Percentiles rank a stretch among this genome's conserved stretches.
phyloP scores from a whole-genome alignment of 345 rosid species.

The Lepidium africanum region DNA sequence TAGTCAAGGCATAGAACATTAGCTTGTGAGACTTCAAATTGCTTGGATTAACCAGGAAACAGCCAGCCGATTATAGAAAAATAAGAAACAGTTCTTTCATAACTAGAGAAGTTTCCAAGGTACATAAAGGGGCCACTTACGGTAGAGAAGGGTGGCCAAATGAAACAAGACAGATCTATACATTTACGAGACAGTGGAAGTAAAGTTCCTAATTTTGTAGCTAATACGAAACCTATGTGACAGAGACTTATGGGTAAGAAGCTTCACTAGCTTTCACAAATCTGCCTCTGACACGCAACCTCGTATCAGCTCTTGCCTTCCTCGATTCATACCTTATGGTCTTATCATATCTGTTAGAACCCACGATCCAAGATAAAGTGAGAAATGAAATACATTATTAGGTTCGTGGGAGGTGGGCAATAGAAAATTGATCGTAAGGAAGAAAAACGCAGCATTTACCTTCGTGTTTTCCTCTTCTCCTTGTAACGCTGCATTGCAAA shows the following conservation, averaged over 20 bases:
- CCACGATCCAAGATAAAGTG: not conserved
- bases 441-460: slow-evolving; percentile 31
- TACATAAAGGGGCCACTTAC: not conserved
- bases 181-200: not conserved
- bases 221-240: not conserved
- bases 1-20: not conserved
- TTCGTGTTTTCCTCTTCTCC: slow-evolving; percentile 83
- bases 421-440: not conserved
- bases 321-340: slow-evolving; percentile 91
- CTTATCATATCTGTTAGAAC: slow-evolving; percentile 62
- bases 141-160: not conserved
- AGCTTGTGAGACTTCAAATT: not conserved
- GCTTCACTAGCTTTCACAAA: slow-evolving; percentile 76
- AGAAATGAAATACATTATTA: not conserved
- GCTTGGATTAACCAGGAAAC: not conserved
- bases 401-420: not conserved
- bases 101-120: not conserved
- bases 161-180: not conserved
- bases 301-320: slow-evolving; percentile 91
- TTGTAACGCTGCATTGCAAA: slow-evolving; percentile 90
- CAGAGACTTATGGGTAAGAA: slow-evolving; percentile 27
- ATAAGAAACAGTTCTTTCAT: not conserved
- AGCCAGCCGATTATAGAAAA: not conserved
- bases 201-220: slow-evolving; percentile 6
- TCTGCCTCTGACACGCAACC: slow-evolving; percentile 87